Evolutionary conservation across 2,329 filamentous ascomycete species (phyloP), one percentile per base, ranked within the genome.

Genomic region (Xylariaceae sp.): DNA sequence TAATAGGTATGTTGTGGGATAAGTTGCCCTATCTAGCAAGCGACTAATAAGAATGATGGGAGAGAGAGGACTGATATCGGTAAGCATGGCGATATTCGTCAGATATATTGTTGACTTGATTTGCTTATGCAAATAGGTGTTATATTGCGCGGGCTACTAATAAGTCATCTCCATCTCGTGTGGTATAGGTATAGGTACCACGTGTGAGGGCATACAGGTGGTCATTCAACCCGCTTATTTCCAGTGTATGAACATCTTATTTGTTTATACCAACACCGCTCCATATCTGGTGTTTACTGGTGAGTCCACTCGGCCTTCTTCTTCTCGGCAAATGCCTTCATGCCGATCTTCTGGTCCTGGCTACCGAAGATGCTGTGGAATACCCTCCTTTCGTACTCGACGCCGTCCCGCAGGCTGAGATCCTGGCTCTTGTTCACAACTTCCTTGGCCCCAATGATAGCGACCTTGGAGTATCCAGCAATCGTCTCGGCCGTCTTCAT

Each of bases 361-460:
- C 88, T 95, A 19, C 92, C 94, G 75, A 99, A 99, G 66, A 96
- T 68, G 22, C 85, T 81, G 73, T 99, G 94, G 78, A 99, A 99
- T 32, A 97, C 80, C 49, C 92, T 83, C 68, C 94, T 81, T 80
- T 99, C 94, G 73, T 85, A 97, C 75, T 99, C 94, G 1, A 99
- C 88, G 13, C 94, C 94, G 67, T 97, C 94, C 63, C 88, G 78
- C 55, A 99, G 75, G 3, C 86, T 79, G 63, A 96, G 74, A 65
- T 99, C 94, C 78, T 97, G 92, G 72, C 91, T 96, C 85, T 96
- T 97, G 71, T 97, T 96, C 52, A 99, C 92, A n/a, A 94, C 92
- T 78, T 99, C 94, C 80, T 99, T 99, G 53, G 83, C 87, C 10
- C 88, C 94, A 74, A 90, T 85, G 54, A 95, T 84, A 1, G 92